A percentile compares a stretch with the other conserved stretches of the same genome.
These are phyloP conservation scores for Kickxella alabastrina DNA, from an alignment of 192 early-diverging fungal genomes.

Conservation along the genomic window DNA sequence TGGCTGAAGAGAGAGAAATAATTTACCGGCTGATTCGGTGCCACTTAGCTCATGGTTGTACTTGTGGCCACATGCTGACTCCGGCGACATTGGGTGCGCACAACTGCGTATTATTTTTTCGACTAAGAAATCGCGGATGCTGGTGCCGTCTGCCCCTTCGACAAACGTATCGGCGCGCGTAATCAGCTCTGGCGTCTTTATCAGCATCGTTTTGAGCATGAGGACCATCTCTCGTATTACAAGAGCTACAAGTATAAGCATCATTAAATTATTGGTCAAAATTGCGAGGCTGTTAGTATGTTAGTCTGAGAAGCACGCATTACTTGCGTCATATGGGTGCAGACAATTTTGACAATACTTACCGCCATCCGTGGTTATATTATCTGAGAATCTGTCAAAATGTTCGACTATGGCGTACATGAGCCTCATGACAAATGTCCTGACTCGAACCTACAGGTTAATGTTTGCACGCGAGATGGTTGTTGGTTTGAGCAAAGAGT, in stretches of 20 bases:
- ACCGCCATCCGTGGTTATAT: constrained; percentile 3
- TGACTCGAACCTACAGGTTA: constrained; percentile 20
- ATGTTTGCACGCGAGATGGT: too few species aligned
- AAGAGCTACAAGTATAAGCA: constrained; percentile 10
- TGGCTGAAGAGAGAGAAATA: constrained; percentile 10
- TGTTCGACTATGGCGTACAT: constrained; percentile 43
- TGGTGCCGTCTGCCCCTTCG: not conserved
- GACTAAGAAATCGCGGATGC: constrained; percentile 43
- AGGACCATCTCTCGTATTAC: constrained; percentile 17
- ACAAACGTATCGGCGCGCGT: constrained; percentile 6
- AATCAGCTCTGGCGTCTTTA: constrained; percentile 30
- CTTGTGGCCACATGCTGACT: not conserved
- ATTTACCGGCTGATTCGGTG: constrained; percentile 2
- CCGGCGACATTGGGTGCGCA: constrained; percentile 4
- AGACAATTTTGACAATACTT: not conserved
- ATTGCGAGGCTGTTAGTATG: too few species aligned
- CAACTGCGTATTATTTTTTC: constrained; percentile 27
- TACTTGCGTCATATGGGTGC: not conserved
- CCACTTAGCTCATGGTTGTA: constrained; percentile 16
- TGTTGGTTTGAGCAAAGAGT: too few species aligned
- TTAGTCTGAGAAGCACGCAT: constrained; percentile 4
- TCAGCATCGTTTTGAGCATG: constrained; percentile 7
- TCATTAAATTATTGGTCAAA: too few species aligned
- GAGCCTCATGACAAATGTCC: constrained; percentile 13
- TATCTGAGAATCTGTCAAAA: constrained; percentile 14